Evolutionary conservation across 768 basidiomycete genomes (phyloP).

Genomic region (Boletus eberwhitei): DNA sequence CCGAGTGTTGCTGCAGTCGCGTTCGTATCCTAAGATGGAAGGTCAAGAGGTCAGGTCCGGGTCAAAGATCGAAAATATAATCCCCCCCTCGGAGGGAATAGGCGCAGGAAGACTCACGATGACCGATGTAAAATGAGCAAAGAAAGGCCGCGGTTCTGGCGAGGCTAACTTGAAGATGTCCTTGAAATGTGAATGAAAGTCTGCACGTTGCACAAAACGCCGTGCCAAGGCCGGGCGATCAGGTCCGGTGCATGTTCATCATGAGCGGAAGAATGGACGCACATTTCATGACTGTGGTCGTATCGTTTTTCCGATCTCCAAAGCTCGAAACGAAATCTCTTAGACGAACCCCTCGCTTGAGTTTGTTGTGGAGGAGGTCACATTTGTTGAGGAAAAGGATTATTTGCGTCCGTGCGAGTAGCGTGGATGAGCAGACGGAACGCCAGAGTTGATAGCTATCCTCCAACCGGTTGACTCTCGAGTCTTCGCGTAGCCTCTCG

Average conservation of each 20-base stretch:
- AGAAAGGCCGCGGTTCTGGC: conserved; percentile 63
- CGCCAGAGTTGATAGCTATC: conserved; percentile 77
- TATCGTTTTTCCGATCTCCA: conserved; percentile 69
- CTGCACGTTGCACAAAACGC: conserved; percentile 33
- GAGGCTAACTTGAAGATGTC: conserved; percentile 65
- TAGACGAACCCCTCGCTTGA: conserved; percentile 63
- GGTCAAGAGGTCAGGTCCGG: conserved; percentile 5
- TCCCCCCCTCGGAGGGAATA: background rate
- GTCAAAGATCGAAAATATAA: background rate
- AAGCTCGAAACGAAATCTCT: conserved; percentile 70
- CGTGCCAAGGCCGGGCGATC: conserved; percentile 4
- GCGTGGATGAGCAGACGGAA: conserved; percentile 64
- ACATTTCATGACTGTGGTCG: conserved; percentile 69
- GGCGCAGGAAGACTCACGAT: conserved; percentile 49
- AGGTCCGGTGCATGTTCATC: conserved; percentile 2
- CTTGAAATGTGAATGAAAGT: conserved; percentile 79
- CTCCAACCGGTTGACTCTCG: conserved; percentile 66
- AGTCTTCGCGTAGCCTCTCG: conserved; percentile 71
- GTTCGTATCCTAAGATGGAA: conserved; percentile 56
- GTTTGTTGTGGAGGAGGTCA: conserved; percentile 69
- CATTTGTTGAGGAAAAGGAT: conserved; percentile 63
- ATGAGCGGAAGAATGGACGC: conserved; percentile 23
- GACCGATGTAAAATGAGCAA: conserved; percentile 72
- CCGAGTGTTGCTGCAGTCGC: conserved; percentile 70
- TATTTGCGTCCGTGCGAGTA: conserved; percentile 56